Conservation (phyloP, 192 early-diverging fungal species). For the Rhizoclosmatium globosum region DNA sequence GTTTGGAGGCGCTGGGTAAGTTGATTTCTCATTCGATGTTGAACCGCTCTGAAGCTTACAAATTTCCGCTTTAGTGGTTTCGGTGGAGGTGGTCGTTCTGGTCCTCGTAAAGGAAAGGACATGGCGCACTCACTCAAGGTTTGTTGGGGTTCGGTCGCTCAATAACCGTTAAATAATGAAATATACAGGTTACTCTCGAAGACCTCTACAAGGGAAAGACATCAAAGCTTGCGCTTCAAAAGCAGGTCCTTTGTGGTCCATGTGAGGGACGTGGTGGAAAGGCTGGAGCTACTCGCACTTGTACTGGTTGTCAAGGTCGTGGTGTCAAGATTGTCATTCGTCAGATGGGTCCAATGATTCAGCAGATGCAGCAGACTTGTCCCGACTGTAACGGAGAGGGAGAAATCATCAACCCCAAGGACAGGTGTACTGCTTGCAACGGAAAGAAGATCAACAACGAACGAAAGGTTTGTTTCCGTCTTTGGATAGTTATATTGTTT, state of each 20-base stretch:
- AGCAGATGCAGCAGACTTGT: constrained; percentile 99
- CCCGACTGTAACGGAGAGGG: constrained; percentile 89
- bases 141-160: constrained; percentile 65
- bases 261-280: constrained; percentile 98
- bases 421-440: constrained; percentile 89
- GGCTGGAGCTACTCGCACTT: constrained; percentile 84
- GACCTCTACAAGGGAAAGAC: constrained; percentile 75
- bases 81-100: constrained; percentile 71
- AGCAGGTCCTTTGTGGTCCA: constrained; percentile 87
- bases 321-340: constrained; percentile 90
- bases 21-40: too few species aligned
- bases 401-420: constrained; percentile 88
- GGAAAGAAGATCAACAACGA: constrained; percentile 89
- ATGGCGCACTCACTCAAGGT: constrained; percentile 90
- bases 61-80: constrained; percentile 63
- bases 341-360: constrained; percentile 99
- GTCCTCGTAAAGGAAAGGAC: constrained; percentile 97
- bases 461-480: constrained; percentile 84
- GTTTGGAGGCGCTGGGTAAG: constrained; percentile 76
- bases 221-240: constrained; percentile 94
- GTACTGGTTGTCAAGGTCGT: constrained; percentile 84
- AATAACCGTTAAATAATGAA: too few species aligned
- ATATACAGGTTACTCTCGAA: constrained; percentile 21
- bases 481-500: too few species aligned
- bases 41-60: too few species aligned